These are phyloP conservation scores for Purpureocillium lavendulum DNA, from an alignment of 2,329 filamentous ascomycete genomes.

Conservation along the genomic window DNA sequence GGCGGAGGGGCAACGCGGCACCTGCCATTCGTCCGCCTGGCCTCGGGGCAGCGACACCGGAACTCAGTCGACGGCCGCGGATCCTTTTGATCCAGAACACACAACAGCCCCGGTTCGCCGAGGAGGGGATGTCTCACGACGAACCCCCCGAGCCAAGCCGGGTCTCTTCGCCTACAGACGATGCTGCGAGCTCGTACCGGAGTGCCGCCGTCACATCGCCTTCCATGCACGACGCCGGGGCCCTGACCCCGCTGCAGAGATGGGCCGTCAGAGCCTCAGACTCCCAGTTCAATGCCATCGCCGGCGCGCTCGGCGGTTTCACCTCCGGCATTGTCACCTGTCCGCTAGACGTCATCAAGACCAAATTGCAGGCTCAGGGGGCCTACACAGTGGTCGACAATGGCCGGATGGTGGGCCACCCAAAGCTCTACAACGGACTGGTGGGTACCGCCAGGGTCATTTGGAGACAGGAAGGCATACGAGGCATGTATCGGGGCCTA, in stretches of 20 bases:
- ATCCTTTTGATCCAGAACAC: background rate
- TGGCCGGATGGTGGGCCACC: constrained; percentile 38
- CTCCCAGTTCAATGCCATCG: constrained; percentile 69
- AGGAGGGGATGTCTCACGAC: constrained; percentile 42
- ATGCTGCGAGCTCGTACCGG: constrained; percentile 27
- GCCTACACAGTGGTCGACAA: constrained; percentile 56
- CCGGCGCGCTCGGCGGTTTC: constrained; percentile 82
- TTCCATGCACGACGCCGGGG: constrained; percentile 20
- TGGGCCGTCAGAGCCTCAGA: constrained; percentile 51
- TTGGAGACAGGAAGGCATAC: constrained; percentile 78
- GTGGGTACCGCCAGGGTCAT: constrained; percentile 80
- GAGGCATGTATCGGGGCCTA: constrained; percentile 86
- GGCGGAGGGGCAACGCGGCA: background rate
- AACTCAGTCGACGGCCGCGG: background rate
- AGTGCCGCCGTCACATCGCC: constrained; percentile 16
- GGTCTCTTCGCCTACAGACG: constrained; percentile 21
- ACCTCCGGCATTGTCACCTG: constrained; percentile 92
- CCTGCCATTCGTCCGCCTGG: background rate
- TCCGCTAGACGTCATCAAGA: constrained; percentile 98
- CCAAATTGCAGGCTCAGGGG: constrained; percentile 91
- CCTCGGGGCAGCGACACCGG: background rate
- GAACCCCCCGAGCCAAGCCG: constrained; percentile 27
- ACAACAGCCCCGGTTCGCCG: background rate
- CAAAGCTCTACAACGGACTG: constrained; percentile 72
- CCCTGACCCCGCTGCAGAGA: constrained; percentile 39